phyloP scores from a whole-genome alignment of 208 protist species.

The Leptomonas pyrrhocoris region DNA sequence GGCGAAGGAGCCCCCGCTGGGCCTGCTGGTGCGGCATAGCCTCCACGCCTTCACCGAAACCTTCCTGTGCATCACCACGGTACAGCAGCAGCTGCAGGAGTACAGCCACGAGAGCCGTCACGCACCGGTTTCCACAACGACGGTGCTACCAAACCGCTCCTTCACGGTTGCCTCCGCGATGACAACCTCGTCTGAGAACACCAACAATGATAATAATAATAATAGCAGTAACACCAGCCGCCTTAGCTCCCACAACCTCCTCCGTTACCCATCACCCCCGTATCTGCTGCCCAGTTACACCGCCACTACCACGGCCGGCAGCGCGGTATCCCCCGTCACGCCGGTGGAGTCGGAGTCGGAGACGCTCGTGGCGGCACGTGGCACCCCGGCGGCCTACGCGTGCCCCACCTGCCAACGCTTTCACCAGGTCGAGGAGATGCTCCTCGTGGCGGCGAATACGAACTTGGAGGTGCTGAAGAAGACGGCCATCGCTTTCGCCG shows the following conservation, averaged over 20 bases:
- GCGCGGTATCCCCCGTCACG: constrained; percentile 1
- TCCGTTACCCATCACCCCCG: background rate
- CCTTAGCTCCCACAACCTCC: too few relatives aligned
- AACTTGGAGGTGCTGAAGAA: constrained; percentile 40
- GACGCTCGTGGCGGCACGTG: constrained; percentile 13
- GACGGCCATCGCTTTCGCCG: constrained; percentile 33
- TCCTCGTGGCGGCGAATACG: constrained; percentile 27
- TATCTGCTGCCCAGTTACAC: background rate
- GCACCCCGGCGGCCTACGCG: constrained; percentile 15
- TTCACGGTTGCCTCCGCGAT: constrained; percentile 4
- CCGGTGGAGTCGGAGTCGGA: constrained; percentile 5
- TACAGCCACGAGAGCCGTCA: constrained; percentile 37
- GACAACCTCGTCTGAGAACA: background rate
- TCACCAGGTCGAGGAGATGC: constrained; percentile 31
- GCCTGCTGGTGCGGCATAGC: constrained; percentile 29
- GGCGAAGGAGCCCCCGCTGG: constrained; percentile 19
- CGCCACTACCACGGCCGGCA: background rate
- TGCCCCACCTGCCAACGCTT: constrained; percentile 38
- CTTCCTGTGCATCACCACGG: constrained; percentile 45
- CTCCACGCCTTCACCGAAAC: constrained; percentile 46
- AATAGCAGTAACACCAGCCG: too few relatives aligned
- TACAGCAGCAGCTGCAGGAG: constrained; percentile 47
- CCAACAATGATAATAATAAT: too few relatives aligned
- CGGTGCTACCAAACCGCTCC: background rate
- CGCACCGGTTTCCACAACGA: constrained; percentile 1